Evolutionary conservation across 2,329 filamentous ascomycete species (phyloP), one percentile per base, ranked within the genome.

Genomic region (Exophiala mesophila): DNA sequence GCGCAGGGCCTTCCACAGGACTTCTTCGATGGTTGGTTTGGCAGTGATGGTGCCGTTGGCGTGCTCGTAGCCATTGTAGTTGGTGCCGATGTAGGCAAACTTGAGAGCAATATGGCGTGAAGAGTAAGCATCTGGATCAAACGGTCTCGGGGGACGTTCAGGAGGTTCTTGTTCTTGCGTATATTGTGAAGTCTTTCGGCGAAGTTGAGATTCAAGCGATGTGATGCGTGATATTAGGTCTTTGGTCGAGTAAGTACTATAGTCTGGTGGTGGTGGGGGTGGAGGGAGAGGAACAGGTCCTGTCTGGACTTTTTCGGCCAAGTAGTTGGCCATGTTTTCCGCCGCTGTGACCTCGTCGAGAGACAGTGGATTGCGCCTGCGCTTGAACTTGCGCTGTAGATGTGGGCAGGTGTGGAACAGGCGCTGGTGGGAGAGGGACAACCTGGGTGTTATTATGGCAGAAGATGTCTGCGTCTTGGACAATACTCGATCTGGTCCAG

Each of bases 51-150:
- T 83, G 53, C 80, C 80, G 46, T 76, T 74, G 59, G 90, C 83
- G 64, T 90, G 86, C 69, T 98, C 92, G 62, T 88, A 94, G 1
- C 92, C 92, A 64, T 92, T 90, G 64, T 97, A 98, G 41, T 79
- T 77, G 61, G 87, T 85, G 34, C 92, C 92, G 24, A 97, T 69
- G 62, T 98, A 98, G 28, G 92, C 89, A 50, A 98, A 81, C 64
- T 96, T 97, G 45, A 98, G 71, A 5, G 90, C 92, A 50, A 98
- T 85, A 47, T 83, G 80, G 34, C 92, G 80, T 1, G 88, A 94
- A 24, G 78, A 76, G 63, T 96, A 95, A 59, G 80, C 84, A 10
- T 80, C 80, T 0, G 86, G 80, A 60, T 97, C 87, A 58, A 95
- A 82, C 38, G 70, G 70, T 16, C 12, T 32, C 7, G 6, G 31